Evolutionary conservation across 2,329 filamentous ascomycete species (phyloP), one percentile per base, ranked within the genome.

Genomic region (Exophiala spinifera): DNA sequence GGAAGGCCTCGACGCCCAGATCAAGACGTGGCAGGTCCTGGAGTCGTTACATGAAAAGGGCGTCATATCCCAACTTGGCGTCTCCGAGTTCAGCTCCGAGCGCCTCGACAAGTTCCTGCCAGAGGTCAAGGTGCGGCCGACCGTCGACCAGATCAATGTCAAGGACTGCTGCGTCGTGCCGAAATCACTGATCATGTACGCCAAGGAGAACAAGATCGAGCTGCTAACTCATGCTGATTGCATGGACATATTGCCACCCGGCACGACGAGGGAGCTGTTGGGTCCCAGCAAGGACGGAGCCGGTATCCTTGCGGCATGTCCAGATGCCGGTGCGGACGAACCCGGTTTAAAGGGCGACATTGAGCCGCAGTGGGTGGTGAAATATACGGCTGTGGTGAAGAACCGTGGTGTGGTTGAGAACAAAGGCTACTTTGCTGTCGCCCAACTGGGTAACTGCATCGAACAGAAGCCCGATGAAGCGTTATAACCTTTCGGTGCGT

Each of bases 371-470:
- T 99, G 94, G 92, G 94, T 97, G 23, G 87, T 92, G 63, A 95
- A 97, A 70, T 99, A 99, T 70, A 96, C 92, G 34, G 94, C 94
- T 1, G 92, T 97, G 55, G 89, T 97, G 37, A 88, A 88, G 70
- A 88, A 97, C 69, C 80, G 94, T 50, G 94, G 94, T 13, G 94
- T 99, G 7, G 92, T 99, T 61, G 94, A 99, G 77, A 96, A 94
- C 69, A 99, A 97, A 77, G 94, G 94, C 6, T 97, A 96, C 72
- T 96, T 96, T 76, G 92, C 92, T 1, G 84, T 85, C 17, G 92
- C 91, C 2, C 86, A 90, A 67, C 72, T 94, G 61, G 75, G 76
- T 44, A 75, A 77, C 51, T 75, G 72, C 61, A 69, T 74, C 49
- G 63, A 66, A 46, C 62, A 59, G 57, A 63, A 56, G 40, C 45